A percentile compares a stretch with the other conserved stretches of the same genome.
Conservation (phyloP, 257 asterid species). For the Jacaranda copaia region DNA sequence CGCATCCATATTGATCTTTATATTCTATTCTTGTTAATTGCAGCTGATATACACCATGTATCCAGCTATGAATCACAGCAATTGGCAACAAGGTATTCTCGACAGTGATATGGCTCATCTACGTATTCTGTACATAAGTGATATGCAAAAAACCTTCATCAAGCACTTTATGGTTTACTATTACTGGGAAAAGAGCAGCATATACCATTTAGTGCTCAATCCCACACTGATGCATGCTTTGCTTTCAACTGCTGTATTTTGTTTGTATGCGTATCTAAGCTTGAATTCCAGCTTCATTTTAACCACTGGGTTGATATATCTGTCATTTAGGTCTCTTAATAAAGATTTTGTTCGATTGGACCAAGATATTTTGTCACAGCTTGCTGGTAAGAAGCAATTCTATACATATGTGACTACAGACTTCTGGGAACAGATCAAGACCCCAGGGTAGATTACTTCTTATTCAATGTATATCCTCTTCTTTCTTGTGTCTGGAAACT, state of each 20-base stretch:
- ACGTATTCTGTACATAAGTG: background rate
- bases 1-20: conserved; percentile 31
- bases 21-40: conserved; percentile 29
- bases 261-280: conserved; percentile 5
- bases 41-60: conserved; percentile 61
- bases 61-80: conserved; percentile 70
- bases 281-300: conserved; percentile 25
- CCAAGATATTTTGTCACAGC: conserved; percentile 88
- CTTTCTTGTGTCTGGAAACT: conserved; percentile 15
- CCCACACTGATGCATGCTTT: background rate
- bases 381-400: conserved; percentile 84
- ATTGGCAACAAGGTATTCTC: conserved; percentile 60
- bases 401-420: conserved; percentile 76
- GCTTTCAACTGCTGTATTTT: background rate
- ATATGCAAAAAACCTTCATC: conserved; percentile 9
- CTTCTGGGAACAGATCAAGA: conserved; percentile 94
- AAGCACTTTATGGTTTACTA: background rate
- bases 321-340: conserved; percentile 64
- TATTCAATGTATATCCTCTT: conserved; percentile 13
- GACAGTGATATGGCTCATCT: background rate
- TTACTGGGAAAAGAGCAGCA: background rate
- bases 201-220: background rate
- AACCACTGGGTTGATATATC: conserved; percentile 40
- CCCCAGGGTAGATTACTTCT: conserved; percentile 65
- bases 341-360: conserved; percentile 84